A percentile compares a stretch with the other conserved stretches of the same genome.
Evolutionary conservation across 139 green algal species (phyloP).

Genomic region (Tetradesmus obliquus): DNA sequence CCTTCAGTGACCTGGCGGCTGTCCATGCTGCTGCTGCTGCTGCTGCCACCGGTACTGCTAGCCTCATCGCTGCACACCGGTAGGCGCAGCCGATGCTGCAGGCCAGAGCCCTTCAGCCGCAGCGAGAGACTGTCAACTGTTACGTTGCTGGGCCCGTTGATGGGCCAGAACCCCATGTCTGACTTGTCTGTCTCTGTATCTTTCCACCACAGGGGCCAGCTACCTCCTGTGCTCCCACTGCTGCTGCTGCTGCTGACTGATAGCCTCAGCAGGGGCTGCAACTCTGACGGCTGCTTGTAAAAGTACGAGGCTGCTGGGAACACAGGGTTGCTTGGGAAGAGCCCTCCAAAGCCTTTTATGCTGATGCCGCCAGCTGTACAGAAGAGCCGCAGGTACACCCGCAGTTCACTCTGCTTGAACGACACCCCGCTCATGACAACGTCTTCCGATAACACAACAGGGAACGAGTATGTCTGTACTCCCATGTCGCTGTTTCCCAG

Average conservation of each 20-base stretch:
- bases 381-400: slow-evolving; percentile 13
- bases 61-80: background rate
- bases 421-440: slow-evolving; percentile 1
- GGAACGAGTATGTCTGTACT: background rate
- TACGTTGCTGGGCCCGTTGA: background rate
- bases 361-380: background rate
- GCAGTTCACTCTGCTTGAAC: slow-evolving; percentile 1
- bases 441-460: background rate
- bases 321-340: background rate
- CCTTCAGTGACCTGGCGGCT: background rate
- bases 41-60: background rate
- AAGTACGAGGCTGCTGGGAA: slow-evolving; percentile 23
- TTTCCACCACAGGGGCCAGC: slow-evolving; percentile 15
- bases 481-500: background rate
- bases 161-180: slow-evolving; percentile 13
- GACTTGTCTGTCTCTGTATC: background rate
- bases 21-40: background rate
- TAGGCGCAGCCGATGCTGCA: background rate
- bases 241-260: background rate
- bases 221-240: background rate
- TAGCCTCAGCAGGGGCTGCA: background rate
- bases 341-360: slow-evolving; percentile 6
- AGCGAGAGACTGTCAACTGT: background rate
- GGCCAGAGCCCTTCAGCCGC: background rate
- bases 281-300: slow-evolving; percentile 13